Conservation (phyloP, 768 basidiomycete species). For the Favolaschia claudopus region DNA sequence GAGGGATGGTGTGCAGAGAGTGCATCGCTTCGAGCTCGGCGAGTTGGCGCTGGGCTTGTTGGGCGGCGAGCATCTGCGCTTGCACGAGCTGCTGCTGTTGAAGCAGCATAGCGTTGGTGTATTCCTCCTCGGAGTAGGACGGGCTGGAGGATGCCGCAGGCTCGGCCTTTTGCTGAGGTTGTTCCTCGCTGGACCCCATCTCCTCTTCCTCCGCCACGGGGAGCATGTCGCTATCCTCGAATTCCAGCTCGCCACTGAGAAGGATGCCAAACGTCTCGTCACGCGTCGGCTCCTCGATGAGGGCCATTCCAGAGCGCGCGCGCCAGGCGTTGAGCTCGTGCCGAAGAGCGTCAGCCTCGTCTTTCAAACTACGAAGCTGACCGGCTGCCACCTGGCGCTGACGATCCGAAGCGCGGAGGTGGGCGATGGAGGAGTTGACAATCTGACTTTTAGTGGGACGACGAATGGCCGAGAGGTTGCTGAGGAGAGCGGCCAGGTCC, state of each 20-base stretch:
- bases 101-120: too few relatives aligned
- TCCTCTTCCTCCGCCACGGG: too few relatives aligned
- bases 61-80: too few relatives aligned
- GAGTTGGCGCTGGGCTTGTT: too few relatives aligned
- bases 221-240: conserved; percentile 51
- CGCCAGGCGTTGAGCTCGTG: conserved; percentile 96
- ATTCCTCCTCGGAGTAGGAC: too few relatives aligned
- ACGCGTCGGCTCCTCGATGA: conserved; percentile 77
- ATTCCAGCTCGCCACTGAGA: conserved; percentile 73
- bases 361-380: conserved; percentile 80
- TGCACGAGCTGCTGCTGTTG: too few relatives aligned
- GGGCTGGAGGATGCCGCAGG: too few relatives aligned
- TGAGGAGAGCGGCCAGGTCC: conserved; percentile 92
- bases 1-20: too few relatives aligned
- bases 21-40: too few relatives aligned
- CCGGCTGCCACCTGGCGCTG: conserved; percentile 83
- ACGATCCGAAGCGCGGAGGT: conserved; percentile 82
- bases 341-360: conserved; percentile 86
- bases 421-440: conserved; percentile 94
- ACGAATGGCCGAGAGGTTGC: conserved; percentile 89
- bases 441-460: conserved; percentile 96
- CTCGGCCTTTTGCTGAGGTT: too few relatives aligned
- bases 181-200: too few relatives aligned
- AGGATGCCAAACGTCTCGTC: conserved; percentile 78
- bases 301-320: conserved; percentile 72